Conservation (phyloP, 345 rosid genomes). For the Hibiscus tridactylites region DNA sequence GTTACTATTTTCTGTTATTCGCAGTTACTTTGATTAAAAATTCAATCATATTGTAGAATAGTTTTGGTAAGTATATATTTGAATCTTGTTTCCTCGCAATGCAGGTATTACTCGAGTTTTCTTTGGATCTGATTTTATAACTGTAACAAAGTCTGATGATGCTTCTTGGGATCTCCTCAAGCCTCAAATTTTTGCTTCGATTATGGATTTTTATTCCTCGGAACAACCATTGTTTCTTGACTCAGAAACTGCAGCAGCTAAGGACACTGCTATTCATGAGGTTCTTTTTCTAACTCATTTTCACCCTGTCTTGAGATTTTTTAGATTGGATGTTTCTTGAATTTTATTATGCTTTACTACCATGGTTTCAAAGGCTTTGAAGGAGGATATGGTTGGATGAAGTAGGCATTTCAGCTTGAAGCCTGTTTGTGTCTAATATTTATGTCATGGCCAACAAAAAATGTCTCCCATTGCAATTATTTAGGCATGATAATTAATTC, state of each 20-base stretch:
- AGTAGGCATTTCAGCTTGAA: not conserved
- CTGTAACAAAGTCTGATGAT: conserved; percentile 87
- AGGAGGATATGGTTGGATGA: not conserved
- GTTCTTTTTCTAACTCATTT: conserved; percentile 22
- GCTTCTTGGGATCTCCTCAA: conserved; percentile 78
- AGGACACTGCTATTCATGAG: conserved; percentile 83
- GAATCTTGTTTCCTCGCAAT: conserved; percentile 10
- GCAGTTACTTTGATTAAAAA: not conserved
- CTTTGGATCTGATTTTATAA: conserved; percentile 85
- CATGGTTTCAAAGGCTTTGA: not conserved
- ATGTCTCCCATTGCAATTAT: not conserved
- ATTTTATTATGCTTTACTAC: not conserved
- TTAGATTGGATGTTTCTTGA: not conserved
- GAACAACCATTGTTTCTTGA: conserved; percentile 79
- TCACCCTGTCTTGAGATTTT: not conserved
- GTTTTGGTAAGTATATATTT: not conserved
- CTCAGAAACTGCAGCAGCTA: conserved; percentile 64
- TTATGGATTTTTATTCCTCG: conserved; percentile 94
- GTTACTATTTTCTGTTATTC: not conserved
- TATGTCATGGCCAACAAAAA: not conserved
- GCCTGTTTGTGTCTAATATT: not conserved
- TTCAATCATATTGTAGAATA: not conserved
- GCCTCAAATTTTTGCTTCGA: conserved; percentile 86
- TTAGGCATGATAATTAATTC: not conserved
- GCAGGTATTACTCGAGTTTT: conserved; percentile 77